Percentiles rank a stretch among this genome's conserved stretches.
Evolutionary conservation across 257 asterid genomes (phyloP).

Genomic region (Galeopsis tetrahit): DNA sequence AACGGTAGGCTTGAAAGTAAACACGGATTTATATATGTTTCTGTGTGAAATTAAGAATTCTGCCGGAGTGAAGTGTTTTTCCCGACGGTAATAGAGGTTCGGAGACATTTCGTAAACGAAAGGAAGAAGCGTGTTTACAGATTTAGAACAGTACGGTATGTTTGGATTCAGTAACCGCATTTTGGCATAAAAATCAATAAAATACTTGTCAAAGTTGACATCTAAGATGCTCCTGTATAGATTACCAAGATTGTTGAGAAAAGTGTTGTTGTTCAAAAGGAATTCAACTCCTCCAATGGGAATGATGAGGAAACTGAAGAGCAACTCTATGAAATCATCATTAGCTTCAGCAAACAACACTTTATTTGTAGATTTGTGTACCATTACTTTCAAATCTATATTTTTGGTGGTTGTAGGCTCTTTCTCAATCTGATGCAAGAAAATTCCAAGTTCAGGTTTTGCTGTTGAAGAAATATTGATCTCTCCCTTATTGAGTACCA

Average conservation of each 20-base stretch:
- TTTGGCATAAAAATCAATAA: background rate
- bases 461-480: background rate
- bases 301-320: conserved; percentile 26
- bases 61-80: no score
- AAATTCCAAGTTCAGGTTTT: background rate
- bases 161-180: background rate
- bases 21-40: background rate
- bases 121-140: conserved; percentile 20
- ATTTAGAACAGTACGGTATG: background rate
- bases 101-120: background rate
- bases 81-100: background rate
- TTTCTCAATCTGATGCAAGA: background rate
- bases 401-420: background rate
- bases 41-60: no score
- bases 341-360: conserved; percentile 26
- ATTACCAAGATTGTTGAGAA: conserved; percentile 6
- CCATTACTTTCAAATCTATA: background rate
- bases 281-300: conserved; percentile 25
- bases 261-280: conserved; percentile 1
- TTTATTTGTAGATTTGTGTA: conserved; percentile 20
- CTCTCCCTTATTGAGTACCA: background rate
- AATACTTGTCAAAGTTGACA: background rate
- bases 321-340: conserved; percentile 32
- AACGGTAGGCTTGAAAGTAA: background rate
- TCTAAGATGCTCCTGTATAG: conserved; percentile 10